Conservation (phyloP, 2,329 filamentous ascomycete species). For the Fusarium duplospermum region DNA sequence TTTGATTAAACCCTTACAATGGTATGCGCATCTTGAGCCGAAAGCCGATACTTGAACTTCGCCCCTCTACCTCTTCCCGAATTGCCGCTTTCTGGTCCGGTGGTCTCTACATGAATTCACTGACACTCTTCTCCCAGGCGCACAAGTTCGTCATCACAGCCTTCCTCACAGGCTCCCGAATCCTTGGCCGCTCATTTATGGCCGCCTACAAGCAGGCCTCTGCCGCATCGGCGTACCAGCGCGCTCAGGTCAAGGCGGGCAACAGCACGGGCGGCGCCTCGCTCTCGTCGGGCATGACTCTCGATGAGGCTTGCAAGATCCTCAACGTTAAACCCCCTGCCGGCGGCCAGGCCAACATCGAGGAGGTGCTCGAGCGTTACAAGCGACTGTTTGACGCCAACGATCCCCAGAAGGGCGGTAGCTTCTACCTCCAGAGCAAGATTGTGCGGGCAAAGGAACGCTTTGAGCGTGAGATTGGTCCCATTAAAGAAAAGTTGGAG, state of each 20-base stretch:
- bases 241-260: conserved; percentile 73
- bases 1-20: conserved; percentile 40
- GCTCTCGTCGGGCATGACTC: conserved; percentile 79
- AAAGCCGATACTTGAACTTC: conserved; percentile 16
- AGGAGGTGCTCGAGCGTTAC: conserved; percentile 85
- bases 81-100: conserved; percentile 15
- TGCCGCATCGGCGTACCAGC: conserved; percentile 84
- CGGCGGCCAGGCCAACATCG: conserved; percentile 79
- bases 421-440: conserved; percentile 99
- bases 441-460: conserved; percentile 90
- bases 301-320: conserved; percentile 97
- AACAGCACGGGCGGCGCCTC: conserved; percentile 65
- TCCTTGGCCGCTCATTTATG: conserved; percentile 90
- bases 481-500: conserved; percentile 76
- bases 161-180: conserved; percentile 88
- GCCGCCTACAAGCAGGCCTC: conserved; percentile 97
- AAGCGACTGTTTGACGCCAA: conserved; percentile 96
- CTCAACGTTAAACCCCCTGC: conserved; percentile 90
- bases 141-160: conserved; percentile 91
- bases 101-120: not conserved
- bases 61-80: conserved; percentile 17
- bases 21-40: conserved; percentile 38
- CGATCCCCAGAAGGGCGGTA: conserved; percentile 94
- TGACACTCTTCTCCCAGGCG: conserved; percentile 68
- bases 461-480: conserved; percentile 86